Evolutionary conservation across 1,284 basidiomycete species (phyloP).

Genomic region (Cystobasidiaceae sp.): DNA sequence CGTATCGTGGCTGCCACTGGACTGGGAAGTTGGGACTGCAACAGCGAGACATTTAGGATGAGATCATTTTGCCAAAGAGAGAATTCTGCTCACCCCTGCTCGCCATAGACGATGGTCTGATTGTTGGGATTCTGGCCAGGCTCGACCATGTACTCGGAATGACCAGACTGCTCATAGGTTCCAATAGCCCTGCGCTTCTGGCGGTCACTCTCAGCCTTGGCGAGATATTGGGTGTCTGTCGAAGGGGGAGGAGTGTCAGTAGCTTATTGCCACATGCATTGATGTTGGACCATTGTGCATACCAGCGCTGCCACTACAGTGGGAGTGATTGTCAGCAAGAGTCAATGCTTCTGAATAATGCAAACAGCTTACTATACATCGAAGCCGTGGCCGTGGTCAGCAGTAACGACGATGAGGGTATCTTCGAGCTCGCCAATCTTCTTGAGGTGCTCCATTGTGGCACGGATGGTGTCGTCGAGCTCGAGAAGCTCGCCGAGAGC

Average conservation of each 20-base stretch:
- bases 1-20: slow-evolving; percentile 49
- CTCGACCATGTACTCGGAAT: slow-evolving; percentile 44
- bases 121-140: slow-evolving; percentile 39
- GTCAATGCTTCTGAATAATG: neutral
- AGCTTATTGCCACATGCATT: too few relatives aligned
- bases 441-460: slow-evolving; percentile 43
- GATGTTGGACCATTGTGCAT: too few relatives aligned
- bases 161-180: slow-evolving; percentile 46
- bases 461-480: slow-evolving; percentile 49
- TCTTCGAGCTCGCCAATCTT: slow-evolving; percentile 49
- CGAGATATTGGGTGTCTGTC: slow-evolving; percentile 48
- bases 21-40: slow-evolving; percentile 41
- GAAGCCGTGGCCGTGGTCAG: slow-evolving; percentile 48
- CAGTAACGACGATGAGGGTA: slow-evolving; percentile 50
- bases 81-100: slow-evolving; percentile 41
- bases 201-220: slow-evolving; percentile 44
- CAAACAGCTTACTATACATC: neutral
- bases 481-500: slow-evolving; percentile 51
- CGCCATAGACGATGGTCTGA: slow-evolving; percentile 42
- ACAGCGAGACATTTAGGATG: too few relatives aligned
- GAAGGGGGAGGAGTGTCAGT: slow-evolving; percentile 46
- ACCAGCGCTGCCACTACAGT: too few relatives aligned
- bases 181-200: slow-evolving; percentile 49
- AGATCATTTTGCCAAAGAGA: neutral
- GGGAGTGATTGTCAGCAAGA: too few relatives aligned